Evolutionary conservation across 306 rosid genomes (phyloP), one percentile per base, ranked within the genome.

Genomic region (Alnus rubra): DNA sequence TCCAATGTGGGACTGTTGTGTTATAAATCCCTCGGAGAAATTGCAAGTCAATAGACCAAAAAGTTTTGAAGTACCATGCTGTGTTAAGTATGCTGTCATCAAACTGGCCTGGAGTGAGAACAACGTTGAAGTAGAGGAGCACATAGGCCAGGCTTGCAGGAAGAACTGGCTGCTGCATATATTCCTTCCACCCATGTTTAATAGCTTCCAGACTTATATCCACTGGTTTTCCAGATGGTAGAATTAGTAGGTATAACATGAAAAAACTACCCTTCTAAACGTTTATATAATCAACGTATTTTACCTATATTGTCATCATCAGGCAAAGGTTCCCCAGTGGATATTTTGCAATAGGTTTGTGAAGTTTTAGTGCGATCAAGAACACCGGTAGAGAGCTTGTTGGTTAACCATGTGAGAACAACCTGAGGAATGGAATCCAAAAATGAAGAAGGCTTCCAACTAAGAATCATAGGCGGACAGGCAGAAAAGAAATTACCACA

Each of bases 81-180:
- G 98, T 13, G 94, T 91, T 80, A 93, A 87, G 82, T 86, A 96
- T 76, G 97, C 98, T 33, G 97, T 93, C 99, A 96, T 91, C 93
- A 93, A 87, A 89, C 98, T 95, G n/a, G 79, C 98, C 96, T 0
- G 99, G 99, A 67, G 97, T 82, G 80, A 95, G 99, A 74, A 91
- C 97, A 56, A 92, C 78, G 76, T 93, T 93, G 82, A 95, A 93
- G 90, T 83, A 91, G 78, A 91, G 98, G 64, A 95, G 89, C 69
- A 95, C 97, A 82, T 82, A 91, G 69, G 99, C 91, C 75, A 93
- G 91, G 87, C 99, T 95, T 73, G 97, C 99, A 67, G 98, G 99
- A 84, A 93, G 97, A 81, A 86, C 94, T 75, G 99, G 99, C 85
- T 91, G 99, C 76, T 87, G 90, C 79, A 90, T 78, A 82, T 93